These are phyloP conservation scores for Penicillium bialowiezense DNA, from an alignment of 495 filamentous ascomycete genomes.

Conservation along the genomic window DNA sequence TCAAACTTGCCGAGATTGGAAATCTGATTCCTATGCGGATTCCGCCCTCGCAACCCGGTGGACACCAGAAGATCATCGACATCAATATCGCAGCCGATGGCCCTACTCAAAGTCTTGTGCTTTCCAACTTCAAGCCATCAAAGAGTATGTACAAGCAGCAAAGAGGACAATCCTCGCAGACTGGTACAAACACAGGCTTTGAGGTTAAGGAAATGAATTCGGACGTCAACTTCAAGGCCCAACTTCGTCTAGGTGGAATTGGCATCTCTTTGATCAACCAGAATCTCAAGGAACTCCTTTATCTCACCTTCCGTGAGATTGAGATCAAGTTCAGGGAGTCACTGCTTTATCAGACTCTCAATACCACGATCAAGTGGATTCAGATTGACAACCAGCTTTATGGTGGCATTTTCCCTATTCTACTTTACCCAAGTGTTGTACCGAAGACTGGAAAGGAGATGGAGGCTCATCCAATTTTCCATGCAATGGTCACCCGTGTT, in stretches of 20 bases:
- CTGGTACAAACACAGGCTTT: constrained; percentile 67
- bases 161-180: constrained; percentile 51
- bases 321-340: constrained; percentile 90
- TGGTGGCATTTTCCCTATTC: constrained; percentile 95
- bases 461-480: constrained; percentile 92
- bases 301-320: constrained; percentile 90
- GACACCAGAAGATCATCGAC: constrained; percentile 79
- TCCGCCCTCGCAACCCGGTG: constrained; percentile 53
- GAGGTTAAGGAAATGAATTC: constrained; percentile 91
- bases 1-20: constrained; percentile 94
- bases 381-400: constrained; percentile 99
- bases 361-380: constrained; percentile 92
- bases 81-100: constrained; percentile 94
- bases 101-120: constrained; percentile 86
- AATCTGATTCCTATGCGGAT: constrained; percentile 89
- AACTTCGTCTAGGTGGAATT: constrained; percentile 83
- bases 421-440: constrained; percentile 97
- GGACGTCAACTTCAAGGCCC: constrained; percentile 81
- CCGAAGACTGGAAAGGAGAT: constrained; percentile 97
- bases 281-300: constrained; percentile 87
- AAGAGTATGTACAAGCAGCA: constrained; percentile 94
- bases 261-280: constrained; percentile 92
- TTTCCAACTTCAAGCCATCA: constrained; percentile 92
- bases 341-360: constrained; percentile 85
- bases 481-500: constrained; percentile 85